phyloP scores from a whole-genome alignment of 2,329 filamentous ascomycete genomes.

The Colletotrichum tamarilloi region DNA sequence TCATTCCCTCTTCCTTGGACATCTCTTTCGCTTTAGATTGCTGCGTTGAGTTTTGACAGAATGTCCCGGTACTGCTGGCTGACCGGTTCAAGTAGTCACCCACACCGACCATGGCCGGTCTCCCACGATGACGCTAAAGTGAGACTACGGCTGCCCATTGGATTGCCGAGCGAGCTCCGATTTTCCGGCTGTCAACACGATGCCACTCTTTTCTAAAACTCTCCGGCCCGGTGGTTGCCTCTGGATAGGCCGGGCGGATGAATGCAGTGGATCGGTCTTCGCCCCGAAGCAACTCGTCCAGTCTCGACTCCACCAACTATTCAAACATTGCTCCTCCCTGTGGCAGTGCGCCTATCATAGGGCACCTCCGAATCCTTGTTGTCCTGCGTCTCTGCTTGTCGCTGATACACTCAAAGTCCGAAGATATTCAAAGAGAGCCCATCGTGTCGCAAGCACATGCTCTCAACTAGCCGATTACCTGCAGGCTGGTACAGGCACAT shows the following conservation, averaged over 20 bases:
- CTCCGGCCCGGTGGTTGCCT: not conserved
- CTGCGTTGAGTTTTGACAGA: not conserved
- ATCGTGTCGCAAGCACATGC: conserved; percentile 6
- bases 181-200: conserved; percentile 17
- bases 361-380: not conserved
- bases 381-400: not conserved
- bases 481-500: not conserved
- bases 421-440: not conserved
- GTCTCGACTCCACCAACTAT: not conserved
- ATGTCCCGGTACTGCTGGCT: not conserved
- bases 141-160: not conserved
- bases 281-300: not conserved
- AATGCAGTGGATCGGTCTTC: not conserved
- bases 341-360: not conserved
- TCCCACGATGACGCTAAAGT: not conserved
- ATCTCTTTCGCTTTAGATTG: not conserved
- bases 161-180: conserved; percentile 20
- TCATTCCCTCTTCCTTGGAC: not conserved
- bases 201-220: not conserved
- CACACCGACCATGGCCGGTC: not conserved
- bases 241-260: not conserved
- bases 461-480: not conserved
- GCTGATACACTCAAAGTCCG: not conserved
- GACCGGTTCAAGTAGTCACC: not conserved
- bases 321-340: not conserved